Evolutionary conservation across 140 eudicot genomes (phyloP), one percentile per base, ranked within the genome.

Genomic region (Erigeron philadelphicus): DNA sequence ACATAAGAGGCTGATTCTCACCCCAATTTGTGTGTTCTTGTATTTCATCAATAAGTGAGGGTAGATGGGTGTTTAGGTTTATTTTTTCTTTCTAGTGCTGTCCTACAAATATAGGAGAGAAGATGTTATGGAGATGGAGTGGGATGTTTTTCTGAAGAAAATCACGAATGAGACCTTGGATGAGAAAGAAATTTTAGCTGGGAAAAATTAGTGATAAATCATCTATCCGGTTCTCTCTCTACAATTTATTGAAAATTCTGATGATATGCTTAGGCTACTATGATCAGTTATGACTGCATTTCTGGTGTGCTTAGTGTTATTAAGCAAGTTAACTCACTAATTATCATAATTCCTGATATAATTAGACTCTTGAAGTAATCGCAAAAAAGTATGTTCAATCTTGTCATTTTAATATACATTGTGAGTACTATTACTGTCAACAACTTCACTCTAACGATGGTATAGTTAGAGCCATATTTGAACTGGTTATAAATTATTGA

Each of bases 221-320:
- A 47, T 47, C 13, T 47, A 9, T 47, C 10, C 13, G 1, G n/a
- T 48, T 48, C 53, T 48, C 53, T 48, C 53, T 49, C 55, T 49
- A 11, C 15, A 11, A 49, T 49, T 17, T 12, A 11, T 49, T 49
- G 15, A 49, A 15, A 2, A 4, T 49, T 66, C 55, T 64, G 18
- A 64, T 45, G 40, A 13, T 64, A 64, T 63, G 25, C 31, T 41
- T 63, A 44, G 57, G 56, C 7, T 64, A 44, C 70, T 44, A 52
- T 53, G 23, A 17, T 42, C 43, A 19, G 43, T 69, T 69, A 69
- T 64, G 21, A 53, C 19, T 55, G 55, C 10, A 11, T 40, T 38
- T 68, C 64, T 16, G 40, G 63, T 40, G 61, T 48, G 43, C 5
- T 67, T 15, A 67, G 61, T 49, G 13, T 49, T 21, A 41, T 9